Evolutionary conservation across 805 yeast species (phyloP).

Genomic region (Ogataea neopini): DNA sequence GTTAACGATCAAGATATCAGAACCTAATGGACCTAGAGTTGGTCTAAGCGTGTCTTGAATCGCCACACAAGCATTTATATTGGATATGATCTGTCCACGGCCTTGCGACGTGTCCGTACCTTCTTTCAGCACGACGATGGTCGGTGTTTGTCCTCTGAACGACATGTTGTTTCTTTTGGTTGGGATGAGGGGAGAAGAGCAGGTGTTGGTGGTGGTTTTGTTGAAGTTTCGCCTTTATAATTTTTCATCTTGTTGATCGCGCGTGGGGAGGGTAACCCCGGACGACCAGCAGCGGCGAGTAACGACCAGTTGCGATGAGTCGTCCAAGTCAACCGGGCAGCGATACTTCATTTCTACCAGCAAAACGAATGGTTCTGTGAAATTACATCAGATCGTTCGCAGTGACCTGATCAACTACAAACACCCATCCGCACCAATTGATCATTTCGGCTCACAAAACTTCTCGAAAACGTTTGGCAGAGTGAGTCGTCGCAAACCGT

Average conservation of each 20-base stretch:
- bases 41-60: constrained; percentile 94
- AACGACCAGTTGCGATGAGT: not conserved
- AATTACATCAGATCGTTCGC: too few relatives aligned
- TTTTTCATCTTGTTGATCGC: constrained; percentile 2
- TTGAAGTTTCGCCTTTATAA: constrained; percentile 4
- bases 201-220: not conserved
- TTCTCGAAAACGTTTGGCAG: too few relatives aligned
- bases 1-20: constrained; percentile 88
- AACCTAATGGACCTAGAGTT: constrained; percentile 96
- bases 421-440: too few relatives aligned
- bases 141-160: constrained; percentile 87
- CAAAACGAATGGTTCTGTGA: too few relatives aligned
- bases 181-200: not conserved
- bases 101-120: constrained; percentile 99
- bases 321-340: too few relatives aligned
- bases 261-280: constrained; percentile 6
- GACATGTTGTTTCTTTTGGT: constrained; percentile 53
- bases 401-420: too few relatives aligned
- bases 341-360: too few relatives aligned
- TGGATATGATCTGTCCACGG: constrained; percentile 89
- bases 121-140: constrained; percentile 96
- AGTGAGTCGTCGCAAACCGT: too few relatives aligned
- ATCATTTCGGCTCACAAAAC: too few relatives aligned
- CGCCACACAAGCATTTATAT: constrained; percentile 95
- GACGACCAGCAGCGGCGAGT: too few relatives aligned